A percentile compares a stretch with the other conserved stretches of the same genome.
phyloP scores from a whole-genome alignment of 2,329 filamentous ascomycete species.

The Fusarium sp. region DNA sequence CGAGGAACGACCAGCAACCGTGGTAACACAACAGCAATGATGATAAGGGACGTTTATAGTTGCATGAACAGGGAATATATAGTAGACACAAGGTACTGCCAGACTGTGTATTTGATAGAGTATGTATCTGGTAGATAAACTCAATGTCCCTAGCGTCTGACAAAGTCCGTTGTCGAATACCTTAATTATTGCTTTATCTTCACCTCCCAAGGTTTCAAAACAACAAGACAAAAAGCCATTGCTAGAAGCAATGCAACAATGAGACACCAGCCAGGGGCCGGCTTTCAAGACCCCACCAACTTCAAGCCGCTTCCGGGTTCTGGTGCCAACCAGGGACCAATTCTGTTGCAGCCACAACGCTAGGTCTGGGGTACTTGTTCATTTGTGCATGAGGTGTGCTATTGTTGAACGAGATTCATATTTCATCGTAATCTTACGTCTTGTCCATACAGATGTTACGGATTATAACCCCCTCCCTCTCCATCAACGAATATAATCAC shows the following conservation, averaged over 20 bases:
- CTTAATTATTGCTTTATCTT: not conserved
- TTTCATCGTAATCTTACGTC: constrained; percentile 3
- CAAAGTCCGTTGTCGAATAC: not conserved
- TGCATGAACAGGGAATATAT: not conserved
- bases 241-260: constrained; percentile 5
- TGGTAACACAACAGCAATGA: constrained; percentile 10
- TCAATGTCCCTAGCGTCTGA: not conserved
- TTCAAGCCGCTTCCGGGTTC: constrained; percentile 33
- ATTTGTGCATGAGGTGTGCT: constrained; percentile 10
- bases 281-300: constrained; percentile 22
- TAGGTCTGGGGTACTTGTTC: constrained; percentile 36
- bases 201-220: not conserved
- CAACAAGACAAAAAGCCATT: not conserved
- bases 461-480: not conserved
- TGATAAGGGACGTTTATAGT: not conserved
- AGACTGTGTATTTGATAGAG: not conserved
- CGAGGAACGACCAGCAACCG: constrained; percentile 8
- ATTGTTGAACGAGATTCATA: not conserved
- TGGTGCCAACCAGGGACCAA: constrained; percentile 21
- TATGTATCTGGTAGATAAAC: not conserved
- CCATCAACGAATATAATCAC: not conserved
- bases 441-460: not conserved
- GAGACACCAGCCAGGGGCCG: constrained; percentile 23
- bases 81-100: not conserved
- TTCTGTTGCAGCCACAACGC: constrained; percentile 27